These are phyloP conservation scores for Thermochaetoides thermophila DNA, from an alignment of 495 filamentous ascomycete genomes.

Conservation along the genomic window DNA sequence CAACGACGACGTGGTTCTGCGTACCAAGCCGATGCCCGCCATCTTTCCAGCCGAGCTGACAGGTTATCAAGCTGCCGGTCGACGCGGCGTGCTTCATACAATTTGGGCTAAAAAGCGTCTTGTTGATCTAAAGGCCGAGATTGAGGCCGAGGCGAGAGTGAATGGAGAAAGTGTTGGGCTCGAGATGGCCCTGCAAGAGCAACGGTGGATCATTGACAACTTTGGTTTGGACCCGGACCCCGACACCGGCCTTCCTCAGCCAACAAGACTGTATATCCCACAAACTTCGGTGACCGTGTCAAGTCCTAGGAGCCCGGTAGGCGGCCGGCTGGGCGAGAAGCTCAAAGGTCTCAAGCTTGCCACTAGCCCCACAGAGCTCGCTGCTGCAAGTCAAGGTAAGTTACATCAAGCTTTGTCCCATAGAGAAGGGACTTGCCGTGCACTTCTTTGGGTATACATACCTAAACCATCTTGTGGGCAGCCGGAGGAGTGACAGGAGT, in stretches of 20 bases:
- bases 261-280: slow-evolving; percentile 15
- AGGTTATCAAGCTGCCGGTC: slow-evolving; percentile 46
- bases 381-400: slow-evolving; percentile 32
- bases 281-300: slow-evolving; percentile 18
- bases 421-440: no score
- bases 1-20: slow-evolving; percentile 13
- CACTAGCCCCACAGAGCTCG: slow-evolving; percentile 49
- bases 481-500: no score
- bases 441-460: no score
- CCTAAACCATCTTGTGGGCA: no score
- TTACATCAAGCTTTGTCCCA: no score
- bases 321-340: slow-evolving; percentile 58
- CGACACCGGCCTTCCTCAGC: slow-evolving; percentile 14
- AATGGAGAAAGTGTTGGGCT: slow-evolving; percentile 67
- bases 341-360: slow-evolving; percentile 59
- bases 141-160: slow-evolving; percentile 41
- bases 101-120: slow-evolving; percentile 70
- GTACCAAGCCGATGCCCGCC: slow-evolving; percentile 61
- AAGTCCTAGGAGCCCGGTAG: slow-evolving; percentile 46
- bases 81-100: slow-evolving; percentile 67
- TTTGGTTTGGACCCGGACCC: slow-evolving; percentile 43
- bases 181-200: slow-evolving; percentile 67
- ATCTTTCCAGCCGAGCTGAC: slow-evolving; percentile 65
- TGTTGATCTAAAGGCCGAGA: slow-evolving; percentile 56
- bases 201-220: slow-evolving; percentile 65